Percentiles rank a stretch among this genome's conserved stretches.
Evolutionary conservation across 148 eudicot species (phyloP).

Genomic region (Silene uniflora): DNA sequence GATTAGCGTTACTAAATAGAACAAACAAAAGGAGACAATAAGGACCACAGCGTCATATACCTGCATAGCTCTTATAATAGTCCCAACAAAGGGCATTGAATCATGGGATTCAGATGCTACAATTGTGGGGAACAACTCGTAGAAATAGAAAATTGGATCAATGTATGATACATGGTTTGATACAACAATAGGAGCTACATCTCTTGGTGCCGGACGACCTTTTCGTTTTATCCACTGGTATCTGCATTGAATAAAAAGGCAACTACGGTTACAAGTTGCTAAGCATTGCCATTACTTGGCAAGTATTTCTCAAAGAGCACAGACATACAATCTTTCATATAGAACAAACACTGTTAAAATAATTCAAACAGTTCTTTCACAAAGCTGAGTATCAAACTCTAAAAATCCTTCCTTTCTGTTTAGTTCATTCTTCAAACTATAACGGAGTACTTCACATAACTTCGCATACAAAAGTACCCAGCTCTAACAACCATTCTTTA

Average conservation of each 20-base stretch:
- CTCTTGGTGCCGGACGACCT: conserved; percentile 90
- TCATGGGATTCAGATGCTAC: conserved; percentile 94
- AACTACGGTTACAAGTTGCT: background rate
- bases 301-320: background rate
- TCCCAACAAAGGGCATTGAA: conserved; percentile 86
- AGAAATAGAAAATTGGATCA: conserved; percentile 93
- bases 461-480: background rate
- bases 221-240: conserved; percentile 89
- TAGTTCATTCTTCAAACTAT: too few species aligned
- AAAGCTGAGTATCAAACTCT: too few species aligned
- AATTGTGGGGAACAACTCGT: conserved; percentile 86
- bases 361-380: too few species aligned
- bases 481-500: background rate
- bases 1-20: background rate
- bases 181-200: conserved; percentile 80
- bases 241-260: conserved; percentile 35
- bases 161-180: conserved; percentile 95
- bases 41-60: conserved; percentile 30
- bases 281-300: background rate
- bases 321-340: background rate
- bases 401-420: too few species aligned
- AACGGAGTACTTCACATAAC: too few species aligned
- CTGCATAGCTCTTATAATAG: conserved; percentile 99
- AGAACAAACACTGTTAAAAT: background rate
- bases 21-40: background rate